Evolutionary conservation across 2,329 filamentous ascomycete species (phyloP).

Genomic region (Metarhizium robertsii): DNA sequence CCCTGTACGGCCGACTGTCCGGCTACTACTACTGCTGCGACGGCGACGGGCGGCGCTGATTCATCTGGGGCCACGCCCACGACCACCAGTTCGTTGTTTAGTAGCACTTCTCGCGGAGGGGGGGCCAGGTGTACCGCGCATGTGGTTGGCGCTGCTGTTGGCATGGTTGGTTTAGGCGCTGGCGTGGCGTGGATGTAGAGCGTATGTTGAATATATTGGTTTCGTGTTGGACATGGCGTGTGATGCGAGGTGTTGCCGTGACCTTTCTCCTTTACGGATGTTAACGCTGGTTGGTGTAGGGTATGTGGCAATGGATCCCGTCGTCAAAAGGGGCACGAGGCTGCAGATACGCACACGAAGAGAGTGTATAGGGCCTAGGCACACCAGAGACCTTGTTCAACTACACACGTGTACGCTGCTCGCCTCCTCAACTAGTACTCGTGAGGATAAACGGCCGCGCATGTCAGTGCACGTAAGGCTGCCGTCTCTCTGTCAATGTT

Average conservation of each 20-base stretch:
- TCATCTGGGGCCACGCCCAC: conserved; percentile 8
- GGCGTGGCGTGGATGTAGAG: conserved; percentile 15
- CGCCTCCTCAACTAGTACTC: too few species aligned
- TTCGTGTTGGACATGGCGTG: neutral
- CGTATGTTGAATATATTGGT: neutral
- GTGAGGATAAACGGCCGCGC: too few species aligned
- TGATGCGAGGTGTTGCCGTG: neutral
- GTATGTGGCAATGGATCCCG: too few species aligned
- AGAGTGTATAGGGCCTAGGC: too few species aligned
- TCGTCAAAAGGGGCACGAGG: too few species aligned
- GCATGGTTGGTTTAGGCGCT: conserved; percentile 19
- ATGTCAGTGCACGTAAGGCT: too few species aligned
- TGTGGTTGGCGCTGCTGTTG: conserved; percentile 19
- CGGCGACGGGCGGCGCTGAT: neutral
- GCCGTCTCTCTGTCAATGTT: too few species aligned
- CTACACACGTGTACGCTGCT: too few species aligned
- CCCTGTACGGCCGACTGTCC: conserved; percentile 33
- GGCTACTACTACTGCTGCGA: conserved; percentile 16
- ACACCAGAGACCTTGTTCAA: too few species aligned
- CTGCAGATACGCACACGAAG: too few species aligned
- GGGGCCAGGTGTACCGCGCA: conserved; percentile 16
- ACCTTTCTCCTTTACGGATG: too few species aligned
- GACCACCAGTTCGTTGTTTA: conserved; percentile 5
- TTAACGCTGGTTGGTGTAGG: too few species aligned
- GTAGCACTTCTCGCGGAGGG: conserved; percentile 15